Evolutionary conservation across 768 basidiomycete genomes (phyloP).

Genomic region (Boletus rubropictus): DNA sequence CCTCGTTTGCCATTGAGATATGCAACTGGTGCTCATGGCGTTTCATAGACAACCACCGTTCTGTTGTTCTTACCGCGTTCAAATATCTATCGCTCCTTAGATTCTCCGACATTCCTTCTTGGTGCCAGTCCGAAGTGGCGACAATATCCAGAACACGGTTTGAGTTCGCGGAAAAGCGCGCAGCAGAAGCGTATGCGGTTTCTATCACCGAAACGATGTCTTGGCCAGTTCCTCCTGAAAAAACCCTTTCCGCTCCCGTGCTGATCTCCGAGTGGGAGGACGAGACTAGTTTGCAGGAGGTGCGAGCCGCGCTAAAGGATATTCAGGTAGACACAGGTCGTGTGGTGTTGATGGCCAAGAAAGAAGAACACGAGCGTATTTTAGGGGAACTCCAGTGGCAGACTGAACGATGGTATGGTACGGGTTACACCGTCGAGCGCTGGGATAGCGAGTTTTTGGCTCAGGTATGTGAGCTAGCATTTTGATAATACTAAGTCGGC

Average conservation of each 20-base stretch:
- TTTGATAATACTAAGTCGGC: background rate
- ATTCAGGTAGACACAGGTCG: slow-evolving; percentile 57
- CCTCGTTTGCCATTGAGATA: background rate
- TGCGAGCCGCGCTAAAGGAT: slow-evolving; percentile 55
- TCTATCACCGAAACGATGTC: slow-evolving; percentile 69
- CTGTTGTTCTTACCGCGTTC: slow-evolving; percentile 63
- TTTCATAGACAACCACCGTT: slow-evolving; percentile 57
- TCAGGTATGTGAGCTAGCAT: slow-evolving; percentile 33
- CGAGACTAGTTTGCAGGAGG: slow-evolving; percentile 42
- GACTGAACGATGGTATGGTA: slow-evolving; percentile 90
- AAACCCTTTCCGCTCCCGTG: slow-evolving; percentile 64
- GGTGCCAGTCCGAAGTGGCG: slow-evolving; percentile 72
- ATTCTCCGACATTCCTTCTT: slow-evolving; percentile 52
- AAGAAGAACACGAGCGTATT: slow-evolving; percentile 53
- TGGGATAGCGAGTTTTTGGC: slow-evolving; percentile 59
- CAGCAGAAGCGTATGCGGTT: slow-evolving; percentile 75
- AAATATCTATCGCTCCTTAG: slow-evolving; percentile 74
- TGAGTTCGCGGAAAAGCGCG: slow-evolving; percentile 79
- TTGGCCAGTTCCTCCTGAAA: slow-evolving; percentile 77
- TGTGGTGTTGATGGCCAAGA: slow-evolving; percentile 75
- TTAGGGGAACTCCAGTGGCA: slow-evolving; percentile 52
- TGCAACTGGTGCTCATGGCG: slow-evolving; percentile 1
- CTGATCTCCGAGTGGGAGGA: slow-evolving; percentile 72
- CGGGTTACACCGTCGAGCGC: slow-evolving; percentile 72
- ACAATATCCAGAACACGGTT: slow-evolving; percentile 70